Conservation (phyloP, 1,284 basidiomycete genomes). For the Ustilago sp. region DNA sequence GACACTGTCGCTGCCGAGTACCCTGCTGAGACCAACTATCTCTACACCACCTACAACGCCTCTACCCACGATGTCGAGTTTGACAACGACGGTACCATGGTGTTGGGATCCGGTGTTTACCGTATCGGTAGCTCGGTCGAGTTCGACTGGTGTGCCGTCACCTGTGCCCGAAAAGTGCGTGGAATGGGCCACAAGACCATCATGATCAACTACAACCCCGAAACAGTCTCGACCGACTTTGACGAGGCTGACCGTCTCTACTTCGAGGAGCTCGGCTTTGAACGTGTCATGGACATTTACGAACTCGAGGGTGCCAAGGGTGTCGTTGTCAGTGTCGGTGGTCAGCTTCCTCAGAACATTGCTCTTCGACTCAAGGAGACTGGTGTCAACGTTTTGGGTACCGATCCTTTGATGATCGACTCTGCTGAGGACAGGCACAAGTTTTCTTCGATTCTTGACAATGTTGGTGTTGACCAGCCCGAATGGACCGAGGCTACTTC, state of each 20-base stretch:
- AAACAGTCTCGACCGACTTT: conserved; percentile 99
- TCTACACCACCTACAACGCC: conserved; percentile 99
- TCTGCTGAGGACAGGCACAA: conserved; percentile 99
- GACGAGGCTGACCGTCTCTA: conserved; percentile 98
- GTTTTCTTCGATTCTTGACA: conserved; percentile 95
- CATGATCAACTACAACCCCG: conserved; percentile 99
- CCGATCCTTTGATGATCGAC: conserved; percentile 94
- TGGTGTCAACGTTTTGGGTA: conserved; percentile 93
- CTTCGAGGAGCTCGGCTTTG: conserved; percentile 97
- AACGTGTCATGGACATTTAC: conserved; percentile 99
- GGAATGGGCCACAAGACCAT: conserved; percentile 93
- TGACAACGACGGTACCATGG: conserved; percentile 97
- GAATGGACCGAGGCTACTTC: conserved; percentile 93
- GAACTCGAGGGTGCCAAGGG: conserved; percentile 93
- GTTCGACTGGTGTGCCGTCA: conserved; percentile 99
- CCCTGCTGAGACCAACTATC: conserved; percentile 98
- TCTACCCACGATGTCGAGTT: conserved; percentile 95
- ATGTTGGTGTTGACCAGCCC: conserved; percentile 95
- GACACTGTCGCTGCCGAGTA: conserved; percentile 99
- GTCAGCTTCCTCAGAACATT: conserved; percentile 88
- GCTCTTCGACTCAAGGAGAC: conserved; percentile 91
- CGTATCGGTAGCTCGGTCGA: conserved; percentile 98
- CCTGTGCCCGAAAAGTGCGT: conserved; percentile 90
- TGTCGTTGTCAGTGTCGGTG: conserved; percentile 95
- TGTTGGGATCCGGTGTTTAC: conserved; percentile 98